phyloP scores from a whole-genome alignment of 148 eudicot species.

The Vaccinium macrocarpon region DNA sequence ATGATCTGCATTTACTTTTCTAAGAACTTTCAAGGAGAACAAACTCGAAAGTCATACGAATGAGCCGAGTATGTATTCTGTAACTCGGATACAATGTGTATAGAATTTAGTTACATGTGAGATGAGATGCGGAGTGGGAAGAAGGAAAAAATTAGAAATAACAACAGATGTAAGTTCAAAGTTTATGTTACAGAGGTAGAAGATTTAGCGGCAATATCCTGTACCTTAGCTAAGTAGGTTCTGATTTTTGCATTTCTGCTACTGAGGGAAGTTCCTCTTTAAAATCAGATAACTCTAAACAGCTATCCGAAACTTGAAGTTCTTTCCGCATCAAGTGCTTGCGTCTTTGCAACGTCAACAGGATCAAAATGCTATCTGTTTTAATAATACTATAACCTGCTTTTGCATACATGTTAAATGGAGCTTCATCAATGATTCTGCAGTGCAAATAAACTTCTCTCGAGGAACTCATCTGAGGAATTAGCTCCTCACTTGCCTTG shows the following conservation, averaged over 20 bases:
- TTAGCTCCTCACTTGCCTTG: constrained; percentile 86
- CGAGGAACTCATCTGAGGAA: constrained; percentile 62
- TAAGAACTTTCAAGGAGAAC: neutral
- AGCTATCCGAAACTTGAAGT: constrained; percentile 40
- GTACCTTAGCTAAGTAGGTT: constrained; percentile 13
- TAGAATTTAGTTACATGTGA: neutral
- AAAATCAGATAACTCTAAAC: constrained; percentile 16
- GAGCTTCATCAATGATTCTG: constrained; percentile 84
- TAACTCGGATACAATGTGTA: constrained; percentile 2
- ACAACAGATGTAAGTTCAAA: neutral
- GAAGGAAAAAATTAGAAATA: neutral
- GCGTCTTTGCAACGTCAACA: constrained; percentile 73
- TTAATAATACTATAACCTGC: constrained; percentile 77
- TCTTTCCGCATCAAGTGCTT: constrained; percentile 87
- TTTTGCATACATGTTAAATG: constrained; percentile 79
- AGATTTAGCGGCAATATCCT: neutral
- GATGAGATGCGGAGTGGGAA: neutral
- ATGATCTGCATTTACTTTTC: neutral
- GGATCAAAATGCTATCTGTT: constrained; percentile 72
- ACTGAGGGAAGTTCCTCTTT: constrained; percentile 22
- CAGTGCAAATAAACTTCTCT: constrained; percentile 85
- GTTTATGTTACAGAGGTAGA: neutral
- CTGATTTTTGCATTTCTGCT: neutral
- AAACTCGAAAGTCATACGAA: neutral
- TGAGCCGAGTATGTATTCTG: neutral